Percentiles rank a stretch among this genome's conserved stretches.
These are phyloP conservation scores for Penicillium psychrofluorescens DNA, from an alignment of 495 filamentous ascomycete genomes.

Conservation along the genomic window DNA sequence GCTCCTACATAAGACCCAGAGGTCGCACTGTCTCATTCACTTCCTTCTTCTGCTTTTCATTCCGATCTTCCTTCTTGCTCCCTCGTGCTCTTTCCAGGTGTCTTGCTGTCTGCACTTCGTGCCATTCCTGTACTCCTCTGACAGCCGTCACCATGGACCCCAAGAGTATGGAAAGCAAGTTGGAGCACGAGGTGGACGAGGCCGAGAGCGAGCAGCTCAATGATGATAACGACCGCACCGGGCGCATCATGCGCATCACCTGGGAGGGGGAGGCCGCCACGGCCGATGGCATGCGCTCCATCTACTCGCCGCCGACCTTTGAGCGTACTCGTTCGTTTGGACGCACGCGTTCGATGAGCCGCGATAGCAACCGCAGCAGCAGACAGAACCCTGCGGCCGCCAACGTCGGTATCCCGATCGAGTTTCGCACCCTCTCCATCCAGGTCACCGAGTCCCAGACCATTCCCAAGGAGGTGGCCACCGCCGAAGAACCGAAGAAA, in stretches of 20 bases:
- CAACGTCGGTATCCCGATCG: constrained; percentile 28
- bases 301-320: constrained; percentile 8
- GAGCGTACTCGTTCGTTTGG: constrained; percentile 1
- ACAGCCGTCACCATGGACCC: constrained; percentile 8
- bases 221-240: constrained; percentile 9
- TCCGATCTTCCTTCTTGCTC: neutral
- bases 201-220: constrained; percentile 4
- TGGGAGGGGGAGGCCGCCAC: constrained; percentile 12
- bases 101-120: constrained; percentile 8
- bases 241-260: constrained; percentile 10
- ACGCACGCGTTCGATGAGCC: constrained; percentile 15
- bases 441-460: constrained; percentile 36
- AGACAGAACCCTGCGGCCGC: constrained; percentile 1
- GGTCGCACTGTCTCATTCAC: neutral
- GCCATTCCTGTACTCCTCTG: neutral
- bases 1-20: neutral
- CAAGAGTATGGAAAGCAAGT: constrained; percentile 1
- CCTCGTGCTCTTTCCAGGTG: constrained; percentile 4
- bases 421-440: constrained; percentile 40
- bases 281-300: constrained; percentile 13
- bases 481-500: constrained; percentile 5
- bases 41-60: neutral
- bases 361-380: constrained; percentile 14
- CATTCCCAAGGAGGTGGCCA: constrained; percentile 14
- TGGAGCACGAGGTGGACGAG: constrained; percentile 15